A percentile compares a stretch with the other conserved stretches of the same genome.
These are phyloP conservation scores for Aureobasidium sp. DNA, from an alignment of 2,329 filamentous ascomycete species.

Conservation along the genomic window DNA sequence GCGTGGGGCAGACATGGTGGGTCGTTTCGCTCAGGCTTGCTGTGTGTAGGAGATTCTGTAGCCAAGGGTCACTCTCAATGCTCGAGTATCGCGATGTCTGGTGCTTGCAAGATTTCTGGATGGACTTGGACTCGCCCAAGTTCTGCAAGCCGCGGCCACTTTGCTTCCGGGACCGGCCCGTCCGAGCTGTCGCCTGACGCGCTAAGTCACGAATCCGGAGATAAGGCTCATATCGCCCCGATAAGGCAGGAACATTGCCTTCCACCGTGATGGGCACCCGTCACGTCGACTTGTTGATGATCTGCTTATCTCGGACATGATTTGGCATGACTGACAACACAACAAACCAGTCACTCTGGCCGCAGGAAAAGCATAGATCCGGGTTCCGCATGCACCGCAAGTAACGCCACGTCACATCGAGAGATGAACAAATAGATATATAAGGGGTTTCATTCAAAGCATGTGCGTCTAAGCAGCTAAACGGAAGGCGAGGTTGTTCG, in stretches of 20 bases:
- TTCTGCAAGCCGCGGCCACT: not conserved
- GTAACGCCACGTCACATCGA: not conserved
- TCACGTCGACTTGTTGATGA: not conserved
- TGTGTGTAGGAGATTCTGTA: not conserved
- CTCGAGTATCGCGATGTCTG: not conserved
- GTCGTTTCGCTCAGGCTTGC: not conserved
- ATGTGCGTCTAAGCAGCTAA: constrained; percentile 2
- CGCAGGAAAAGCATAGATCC: not conserved
- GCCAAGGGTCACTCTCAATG: not conserved
- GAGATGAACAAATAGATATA: not conserved
- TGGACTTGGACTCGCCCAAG: not conserved
- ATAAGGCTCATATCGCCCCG: not conserved
- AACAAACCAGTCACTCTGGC: not conserved
- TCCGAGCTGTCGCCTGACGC: not conserved
- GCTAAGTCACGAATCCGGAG: not conserved
- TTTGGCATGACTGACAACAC: not conserved
- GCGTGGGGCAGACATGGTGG: constrained; percentile 13
- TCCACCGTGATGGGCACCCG: not conserved
- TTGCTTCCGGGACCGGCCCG: constrained; percentile 3
- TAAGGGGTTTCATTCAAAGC: constrained; percentile 10
- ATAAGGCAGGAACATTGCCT: not conserved
- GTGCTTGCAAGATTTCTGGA: not conserved
- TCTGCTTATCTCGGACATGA: not conserved
- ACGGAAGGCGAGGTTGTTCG: not conserved
- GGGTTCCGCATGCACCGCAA: not conserved